These are phyloP conservation scores for Hyaloperonospora arabidopsidis DNA, from an alignment of 352 stramenopile species.

Conservation along the genomic window DNA sequence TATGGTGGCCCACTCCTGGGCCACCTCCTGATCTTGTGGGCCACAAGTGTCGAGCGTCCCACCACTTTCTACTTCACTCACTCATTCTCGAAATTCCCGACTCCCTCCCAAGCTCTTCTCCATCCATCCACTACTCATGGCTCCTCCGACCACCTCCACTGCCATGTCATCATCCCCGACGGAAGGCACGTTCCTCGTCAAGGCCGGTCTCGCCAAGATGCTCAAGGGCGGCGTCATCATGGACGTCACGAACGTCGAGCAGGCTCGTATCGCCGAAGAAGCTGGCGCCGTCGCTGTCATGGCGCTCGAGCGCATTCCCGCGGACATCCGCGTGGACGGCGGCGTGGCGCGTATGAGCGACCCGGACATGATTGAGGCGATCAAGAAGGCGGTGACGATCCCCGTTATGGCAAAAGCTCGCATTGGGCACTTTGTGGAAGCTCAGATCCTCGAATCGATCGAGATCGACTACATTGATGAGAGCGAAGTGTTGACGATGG, in stretches of 20 bases:
- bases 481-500: constrained; percentile 97
- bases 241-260: constrained; percentile 89
- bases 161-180: constrained; percentile 34
- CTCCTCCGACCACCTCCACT: constrained; percentile 23
- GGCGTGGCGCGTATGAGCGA: constrained; percentile 97
- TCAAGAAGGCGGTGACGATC: constrained; percentile 98
- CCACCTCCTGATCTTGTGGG: constrained; percentile 12
- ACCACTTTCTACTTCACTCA: not conserved
- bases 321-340: constrained; percentile 94
- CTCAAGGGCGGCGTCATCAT: constrained; percentile 98
- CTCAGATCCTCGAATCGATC: constrained; percentile 95
- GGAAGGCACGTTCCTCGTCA: constrained; percentile 88
- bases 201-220: constrained; percentile 96
- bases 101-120: constrained; percentile 9
- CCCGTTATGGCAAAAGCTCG: constrained; percentile 98
- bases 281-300: constrained; percentile 96
- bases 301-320: constrained; percentile 96
- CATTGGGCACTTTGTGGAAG: constrained; percentile 98
- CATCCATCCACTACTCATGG: no score
- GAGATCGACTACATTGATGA: constrained; percentile 99
- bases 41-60: no score
- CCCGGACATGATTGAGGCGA: constrained; percentile 95
- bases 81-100: constrained; percentile 16
- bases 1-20: no score
- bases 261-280: constrained; percentile 95